phyloP scores from a whole-genome alignment of 176 grass and related monocot genomes.

The Aechmea fasciata region DNA sequence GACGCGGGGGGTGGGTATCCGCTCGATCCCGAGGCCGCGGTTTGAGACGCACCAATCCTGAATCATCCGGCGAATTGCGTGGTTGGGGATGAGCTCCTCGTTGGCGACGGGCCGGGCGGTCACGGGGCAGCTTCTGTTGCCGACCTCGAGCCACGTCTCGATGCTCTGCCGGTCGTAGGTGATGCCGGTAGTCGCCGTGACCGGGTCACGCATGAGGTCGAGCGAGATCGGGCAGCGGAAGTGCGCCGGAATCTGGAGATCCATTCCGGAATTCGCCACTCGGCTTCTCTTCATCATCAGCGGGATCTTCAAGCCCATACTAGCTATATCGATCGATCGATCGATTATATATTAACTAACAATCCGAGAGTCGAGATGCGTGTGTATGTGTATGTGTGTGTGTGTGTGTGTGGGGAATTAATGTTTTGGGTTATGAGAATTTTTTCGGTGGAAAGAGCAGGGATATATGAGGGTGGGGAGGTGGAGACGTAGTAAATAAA shows the following conservation, averaged over 20 bases:
- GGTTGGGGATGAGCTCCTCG: slow-evolving; percentile 65
- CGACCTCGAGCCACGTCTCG: slow-evolving; percentile 60
- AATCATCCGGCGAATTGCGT: slow-evolving; percentile 58
- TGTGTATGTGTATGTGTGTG: no score
- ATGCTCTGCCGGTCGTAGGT: slow-evolving; percentile 71
- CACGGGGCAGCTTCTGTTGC: slow-evolving; percentile 47
- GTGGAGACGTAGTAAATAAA: no score
- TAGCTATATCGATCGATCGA: no score
- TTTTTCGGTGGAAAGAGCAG: background rate
- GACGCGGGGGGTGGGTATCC: slow-evolving; percentile 54
- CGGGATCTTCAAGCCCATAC: slow-evolving; percentile 15
- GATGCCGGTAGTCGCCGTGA: slow-evolving; percentile 71
- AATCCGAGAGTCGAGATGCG: background rate
- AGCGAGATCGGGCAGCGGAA: slow-evolving; percentile 91
- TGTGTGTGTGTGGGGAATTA: background rate
- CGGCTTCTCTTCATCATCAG: slow-evolving; percentile 21
- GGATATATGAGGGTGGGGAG: no score
- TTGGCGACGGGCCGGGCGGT: slow-evolving; percentile 29
- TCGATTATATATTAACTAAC: no score
- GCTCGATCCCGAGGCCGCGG: slow-evolving; percentile 33
- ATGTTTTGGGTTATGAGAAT: background rate
- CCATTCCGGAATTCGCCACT: background rate
- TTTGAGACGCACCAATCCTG: slow-evolving; percentile 85
- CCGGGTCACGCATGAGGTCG: slow-evolving; percentile 72
- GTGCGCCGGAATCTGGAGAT: slow-evolving; percentile 32